These are phyloP conservation scores for Stephania cephalantha DNA, from an alignment of 164 flowering plant species.

Conservation along the genomic window DNA sequence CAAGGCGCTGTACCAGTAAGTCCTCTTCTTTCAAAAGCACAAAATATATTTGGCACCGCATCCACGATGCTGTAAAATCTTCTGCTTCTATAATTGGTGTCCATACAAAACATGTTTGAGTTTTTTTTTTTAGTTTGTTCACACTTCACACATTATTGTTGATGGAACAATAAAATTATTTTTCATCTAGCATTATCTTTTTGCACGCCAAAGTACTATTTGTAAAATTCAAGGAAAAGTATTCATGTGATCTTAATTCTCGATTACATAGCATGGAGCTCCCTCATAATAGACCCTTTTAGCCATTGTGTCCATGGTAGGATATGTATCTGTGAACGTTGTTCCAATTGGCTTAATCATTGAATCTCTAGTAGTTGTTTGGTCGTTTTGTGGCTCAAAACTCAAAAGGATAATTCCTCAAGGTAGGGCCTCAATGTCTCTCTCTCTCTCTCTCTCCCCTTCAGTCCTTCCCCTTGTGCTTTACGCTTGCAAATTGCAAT, in stretches of 20 bases:
- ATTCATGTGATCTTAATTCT: not conserved
- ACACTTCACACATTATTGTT: not conserved
- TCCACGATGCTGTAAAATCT: not conserved
- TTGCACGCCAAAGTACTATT: too few relatives aligned
- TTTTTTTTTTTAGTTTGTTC: not conserved
- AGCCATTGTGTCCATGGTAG: not conserved
- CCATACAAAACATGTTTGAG: not conserved
- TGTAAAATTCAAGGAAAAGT: too few relatives aligned
- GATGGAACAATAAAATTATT: not conserved
- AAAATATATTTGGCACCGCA: not conserved
- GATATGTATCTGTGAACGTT: not conserved
- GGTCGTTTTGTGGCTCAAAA: too few relatives aligned
- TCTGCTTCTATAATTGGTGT: not conserved
- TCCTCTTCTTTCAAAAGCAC: not conserved
- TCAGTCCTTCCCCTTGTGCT: too few relatives aligned
- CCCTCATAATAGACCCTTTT: not conserved
- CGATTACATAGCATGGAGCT: not conserved
- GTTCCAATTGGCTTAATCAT: not conserved
- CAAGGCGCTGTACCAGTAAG: slow-evolving; percentile 91
- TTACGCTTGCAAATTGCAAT: too few relatives aligned
- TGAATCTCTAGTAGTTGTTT: not conserved
- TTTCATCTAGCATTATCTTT: too few relatives aligned
- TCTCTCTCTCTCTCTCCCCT: too few relatives aligned
- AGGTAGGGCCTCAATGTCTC: too few relatives aligned
- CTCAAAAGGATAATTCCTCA: too few relatives aligned